phyloP scores from a whole-genome alignment of 441 rosid species.

The Mallotus repandus region DNA sequence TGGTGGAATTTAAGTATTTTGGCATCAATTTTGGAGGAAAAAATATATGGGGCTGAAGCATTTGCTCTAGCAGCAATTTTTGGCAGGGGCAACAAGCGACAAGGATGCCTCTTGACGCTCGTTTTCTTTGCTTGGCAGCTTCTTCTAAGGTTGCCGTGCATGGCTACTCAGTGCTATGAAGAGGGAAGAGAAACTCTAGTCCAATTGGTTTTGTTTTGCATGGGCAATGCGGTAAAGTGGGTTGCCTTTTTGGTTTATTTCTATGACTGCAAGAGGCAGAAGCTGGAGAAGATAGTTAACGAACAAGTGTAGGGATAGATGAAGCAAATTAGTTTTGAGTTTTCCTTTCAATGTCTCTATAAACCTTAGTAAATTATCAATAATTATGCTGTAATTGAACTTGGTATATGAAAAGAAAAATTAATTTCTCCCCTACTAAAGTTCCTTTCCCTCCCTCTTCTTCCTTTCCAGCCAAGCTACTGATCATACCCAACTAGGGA shows the following conservation, averaged over 20 bases:
- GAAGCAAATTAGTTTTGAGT: neutral
- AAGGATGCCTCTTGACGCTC: slow-evolving; percentile 32
- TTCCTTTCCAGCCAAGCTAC: too few species aligned
- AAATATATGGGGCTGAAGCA: slow-evolving; percentile 34
- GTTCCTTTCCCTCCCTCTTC: too few species aligned
- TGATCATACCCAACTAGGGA: neutral
- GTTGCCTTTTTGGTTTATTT: slow-evolving; percentile 38
- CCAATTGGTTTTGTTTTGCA: slow-evolving; percentile 27
- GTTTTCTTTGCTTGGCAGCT: slow-evolving; percentile 33
- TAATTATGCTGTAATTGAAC: neutral
- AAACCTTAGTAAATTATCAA: neutral
- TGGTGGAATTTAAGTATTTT: slow-evolving; percentile 49
- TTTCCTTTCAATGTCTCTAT: too few species aligned
- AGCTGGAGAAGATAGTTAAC: slow-evolving; percentile 37
- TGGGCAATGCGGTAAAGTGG: slow-evolving; percentile 40
- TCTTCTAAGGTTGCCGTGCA: slow-evolving; percentile 26
- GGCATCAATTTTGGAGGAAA: slow-evolving; percentile 27
- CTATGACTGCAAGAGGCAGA: slow-evolving; percentile 34
- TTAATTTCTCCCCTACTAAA: too few species aligned
- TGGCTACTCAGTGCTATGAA: neutral
- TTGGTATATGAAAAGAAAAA: too few species aligned
- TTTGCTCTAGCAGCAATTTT: slow-evolving; percentile 28
- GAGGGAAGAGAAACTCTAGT: neutral
- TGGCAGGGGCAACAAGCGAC: slow-evolving; percentile 30
- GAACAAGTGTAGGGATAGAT: slow-evolving; percentile 28